Base-by-base conservation (phyloP, 768 basidiomycete genomes). In the Trametes sanguinea region DNA sequence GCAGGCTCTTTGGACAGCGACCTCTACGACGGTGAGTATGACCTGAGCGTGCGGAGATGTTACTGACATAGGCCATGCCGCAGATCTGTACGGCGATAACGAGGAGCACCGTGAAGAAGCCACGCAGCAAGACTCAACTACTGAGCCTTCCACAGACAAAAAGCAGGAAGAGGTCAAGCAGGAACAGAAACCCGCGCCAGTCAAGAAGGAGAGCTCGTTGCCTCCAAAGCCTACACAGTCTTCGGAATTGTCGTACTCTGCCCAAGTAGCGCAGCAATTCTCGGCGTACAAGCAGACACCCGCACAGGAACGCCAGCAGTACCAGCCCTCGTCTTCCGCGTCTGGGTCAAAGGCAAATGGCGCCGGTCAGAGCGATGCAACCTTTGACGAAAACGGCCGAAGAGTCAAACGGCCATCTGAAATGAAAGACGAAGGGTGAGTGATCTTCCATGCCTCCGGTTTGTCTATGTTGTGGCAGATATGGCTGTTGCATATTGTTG, bases 381-480 rank as follows among this genome's bases (percentile, higher is more conserved):
- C 6, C 17, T 78, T 27, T 73, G 76, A 55, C 78, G 81, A 48
- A 84, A 88, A 70, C 82, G 89, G 52, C 83, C 82, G 54, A 9
- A 46, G 67, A 45, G 53, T 62, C 6, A 76, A 93, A 33, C 82
- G 90, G 30, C 90, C 90, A 22, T 88, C 87, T 10, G 94, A 95
- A 75, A 94, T 93, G 92, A 93, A 93, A 74, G 94, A 96, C 69
- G 94, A 95, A 90, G 94, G 94, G 94, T 96, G 84, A 92, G 94
- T 65, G 27, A 29, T 39, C 39, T 39, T 51, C 30, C 33, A 13
- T 37, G 33, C 40, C 17, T 17, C 2, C 17, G 32, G 14, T 51
- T 35, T 39, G 39, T 39, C 9, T n/a, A 45, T 48, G 58, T 16
- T n/a, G 51, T 48, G 58, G 46, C 54, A 44, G 29, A 16, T 8